phyloP scores from a whole-genome alignment of 495 filamentous ascomycete species.

The Tricharina praecox region DNA sequence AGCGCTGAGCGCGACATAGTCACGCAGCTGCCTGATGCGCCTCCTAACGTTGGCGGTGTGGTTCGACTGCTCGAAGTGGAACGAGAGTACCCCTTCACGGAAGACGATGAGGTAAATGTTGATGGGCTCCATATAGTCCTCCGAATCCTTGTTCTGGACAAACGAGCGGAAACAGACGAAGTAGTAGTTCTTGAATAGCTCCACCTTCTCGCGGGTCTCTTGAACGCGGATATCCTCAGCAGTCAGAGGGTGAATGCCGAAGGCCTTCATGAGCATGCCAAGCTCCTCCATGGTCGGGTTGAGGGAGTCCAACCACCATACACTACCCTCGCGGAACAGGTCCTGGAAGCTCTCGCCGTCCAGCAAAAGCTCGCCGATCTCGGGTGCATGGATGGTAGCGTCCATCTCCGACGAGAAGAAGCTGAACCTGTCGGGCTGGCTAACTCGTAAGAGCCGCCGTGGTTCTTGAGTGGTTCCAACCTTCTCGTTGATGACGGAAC shows the following conservation, averaged over 20 bases:
- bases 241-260: constrained; percentile 86
- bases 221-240: constrained; percentile 95
- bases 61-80: constrained; percentile 84
- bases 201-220: constrained; percentile 92
- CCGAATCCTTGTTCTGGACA: constrained; percentile 75
- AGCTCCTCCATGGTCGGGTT: constrained; percentile 85
- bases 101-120: constrained; percentile 98
- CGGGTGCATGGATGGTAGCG: constrained; percentile 73
- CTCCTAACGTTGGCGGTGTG: constrained; percentile 91
- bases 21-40: constrained; percentile 79
- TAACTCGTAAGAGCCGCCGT: constrained; percentile 26
- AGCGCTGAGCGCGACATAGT: constrained; percentile 79
- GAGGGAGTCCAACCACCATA: constrained; percentile 90
- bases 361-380: constrained; percentile 70
- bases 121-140: constrained; percentile 81
- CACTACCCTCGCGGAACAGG: constrained; percentile 77
- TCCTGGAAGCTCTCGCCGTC: constrained; percentile 78
- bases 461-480: constrained; percentile 6
- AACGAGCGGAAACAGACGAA: constrained; percentile 97
- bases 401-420: constrained; percentile 93
- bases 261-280: constrained; percentile 76
- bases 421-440: constrained; percentile 62
- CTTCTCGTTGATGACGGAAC: constrained; percentile 22
- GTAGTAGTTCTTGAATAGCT: constrained; percentile 92
- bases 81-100: constrained; percentile 82